Conservation (phyloP, 345 rosid genomes). For the Crucihimalaya himalaica region DNA sequence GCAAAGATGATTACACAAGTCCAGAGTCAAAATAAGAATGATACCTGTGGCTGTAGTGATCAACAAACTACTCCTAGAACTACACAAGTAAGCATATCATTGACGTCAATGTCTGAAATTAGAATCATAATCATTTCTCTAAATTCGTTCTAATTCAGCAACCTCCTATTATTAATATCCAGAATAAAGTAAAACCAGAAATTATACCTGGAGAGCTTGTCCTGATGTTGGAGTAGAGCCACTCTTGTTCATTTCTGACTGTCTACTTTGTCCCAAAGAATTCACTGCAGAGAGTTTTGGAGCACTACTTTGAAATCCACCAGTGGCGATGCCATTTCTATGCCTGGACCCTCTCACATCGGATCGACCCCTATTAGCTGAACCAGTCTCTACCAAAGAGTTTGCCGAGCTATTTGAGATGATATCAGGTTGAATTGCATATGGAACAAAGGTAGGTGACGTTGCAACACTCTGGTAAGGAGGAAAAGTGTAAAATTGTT, state of each 20-base stretch:
- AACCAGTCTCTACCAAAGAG: slow-evolving; percentile 50
- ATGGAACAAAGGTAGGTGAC: slow-evolving; percentile 61
- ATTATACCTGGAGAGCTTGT: slow-evolving; percentile 50
- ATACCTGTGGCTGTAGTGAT: background rate
- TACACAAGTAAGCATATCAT: background rate
- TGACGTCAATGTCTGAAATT: background rate
- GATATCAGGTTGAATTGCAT: slow-evolving; percentile 58
- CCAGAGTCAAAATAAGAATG: slow-evolving; percentile 20
- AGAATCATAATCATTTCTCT: background rate
- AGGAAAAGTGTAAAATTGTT: slow-evolving; percentile 63
- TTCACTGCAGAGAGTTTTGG: slow-evolving; percentile 49
- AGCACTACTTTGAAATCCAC: slow-evolving; percentile 46
- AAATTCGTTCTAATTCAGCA: background rate
- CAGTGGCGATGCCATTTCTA: slow-evolving; percentile 52
- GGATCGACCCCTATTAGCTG: slow-evolving; percentile 41
- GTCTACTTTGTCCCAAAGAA: slow-evolving; percentile 49
- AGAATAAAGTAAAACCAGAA: background rate
- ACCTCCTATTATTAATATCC: background rate
- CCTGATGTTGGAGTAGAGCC: slow-evolving; percentile 35
- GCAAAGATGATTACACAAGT: slow-evolving; percentile 29
- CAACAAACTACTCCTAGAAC: slow-evolving; percentile 3
- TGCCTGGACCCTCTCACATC: slow-evolving; percentile 55
- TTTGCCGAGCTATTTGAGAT: slow-evolving; percentile 46
- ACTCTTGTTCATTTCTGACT: slow-evolving; percentile 45
- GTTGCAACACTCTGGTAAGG: slow-evolving; percentile 64